Percentiles rank a stretch among this genome's conserved stretches.
phyloP scores from a whole-genome alignment of 441 rosid genomes.

The Populus hybrid region DNA sequence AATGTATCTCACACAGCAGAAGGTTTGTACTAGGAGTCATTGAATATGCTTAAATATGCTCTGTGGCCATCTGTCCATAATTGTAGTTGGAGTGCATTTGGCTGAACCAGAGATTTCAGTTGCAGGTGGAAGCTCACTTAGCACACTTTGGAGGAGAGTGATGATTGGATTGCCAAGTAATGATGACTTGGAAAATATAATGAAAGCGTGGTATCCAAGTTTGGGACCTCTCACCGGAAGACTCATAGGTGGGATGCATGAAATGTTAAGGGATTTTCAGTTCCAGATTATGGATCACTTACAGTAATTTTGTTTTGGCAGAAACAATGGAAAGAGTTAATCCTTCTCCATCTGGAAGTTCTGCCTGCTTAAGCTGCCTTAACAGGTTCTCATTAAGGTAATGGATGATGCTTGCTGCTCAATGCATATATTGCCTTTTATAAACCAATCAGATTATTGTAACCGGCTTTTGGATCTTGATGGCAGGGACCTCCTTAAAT shows the following conservation, averaged over 20 bases:
- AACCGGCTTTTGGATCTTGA: conserved; percentile 24
- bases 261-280: conserved; percentile 12
- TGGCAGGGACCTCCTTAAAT: conserved; percentile 93
- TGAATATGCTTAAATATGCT: neutral
- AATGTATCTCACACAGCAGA: conserved; percentile 43
- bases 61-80: neutral
- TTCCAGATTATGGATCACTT: conserved; percentile 15
- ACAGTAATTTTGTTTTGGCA: conserved; percentile 34
- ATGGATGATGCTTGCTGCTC: conserved; percentile 5
- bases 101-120: conserved; percentile 15
- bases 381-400: conserved; percentile 83
- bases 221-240: conserved; percentile 62
- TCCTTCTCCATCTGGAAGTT: conserved; percentile 38
- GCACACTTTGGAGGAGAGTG: conserved; percentile 86
- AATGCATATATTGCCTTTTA: conserved; percentile 5
- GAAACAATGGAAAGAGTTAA: conserved; percentile 71
- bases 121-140: conserved; percentile 68
- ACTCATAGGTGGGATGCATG: conserved; percentile 61
- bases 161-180: conserved; percentile 66
- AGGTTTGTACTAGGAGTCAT: conserved; percentile 38
- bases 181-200: conserved; percentile 62
- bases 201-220: conserved; percentile 66
- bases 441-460: conserved; percentile 10
- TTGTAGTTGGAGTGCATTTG: neutral
- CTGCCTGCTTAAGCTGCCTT: conserved; percentile 34